Percentiles rank a stretch among this genome's conserved stretches.
Conservation (phyloP, 352 stramenopile genomes). For the Phytopythium chamaehyphon region DNA sequence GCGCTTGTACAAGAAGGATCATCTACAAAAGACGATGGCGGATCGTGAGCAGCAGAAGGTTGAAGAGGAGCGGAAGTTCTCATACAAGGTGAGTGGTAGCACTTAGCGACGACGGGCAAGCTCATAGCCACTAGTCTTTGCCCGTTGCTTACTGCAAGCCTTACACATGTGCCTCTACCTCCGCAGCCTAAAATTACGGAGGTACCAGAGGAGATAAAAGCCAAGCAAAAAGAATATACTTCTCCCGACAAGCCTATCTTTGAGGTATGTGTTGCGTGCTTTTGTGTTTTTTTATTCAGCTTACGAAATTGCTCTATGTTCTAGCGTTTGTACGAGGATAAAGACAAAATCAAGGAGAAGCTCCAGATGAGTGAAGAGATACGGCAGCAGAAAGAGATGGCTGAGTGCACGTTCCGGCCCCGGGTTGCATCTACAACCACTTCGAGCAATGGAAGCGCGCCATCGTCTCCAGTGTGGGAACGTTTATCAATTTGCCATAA, state of each 20-base stretch:
- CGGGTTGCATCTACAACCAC: constrained; percentile 42
- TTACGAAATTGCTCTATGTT: constrained; percentile 3
- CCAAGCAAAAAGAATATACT: constrained; percentile 49
- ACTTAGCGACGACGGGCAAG: not conserved
- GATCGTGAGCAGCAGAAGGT: constrained; percentile 72
- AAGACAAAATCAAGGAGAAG: constrained; percentile 76
- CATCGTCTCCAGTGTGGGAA: constrained; percentile 63
- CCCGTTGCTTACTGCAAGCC: constrained; percentile 1
- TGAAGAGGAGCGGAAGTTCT: constrained; percentile 62
- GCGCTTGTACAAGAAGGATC: constrained; percentile 73
- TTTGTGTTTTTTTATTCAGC: not conserved
- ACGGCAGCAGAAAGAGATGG: constrained; percentile 69
- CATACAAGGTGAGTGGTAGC: constrained; percentile 63
- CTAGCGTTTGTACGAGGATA: constrained; percentile 79
- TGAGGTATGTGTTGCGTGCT: constrained; percentile 38
- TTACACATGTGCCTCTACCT: constrained; percentile 10
- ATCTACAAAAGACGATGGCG: constrained; percentile 56
- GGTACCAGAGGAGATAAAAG: constrained; percentile 48
- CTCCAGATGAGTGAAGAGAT: constrained; percentile 66
- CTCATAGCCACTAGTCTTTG: not conserved
- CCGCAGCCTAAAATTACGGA: constrained; percentile 54
- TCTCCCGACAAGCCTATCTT: constrained; percentile 70
- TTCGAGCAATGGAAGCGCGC: constrained; percentile 22
- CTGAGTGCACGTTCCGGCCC: constrained; percentile 75
- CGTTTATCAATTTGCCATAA: constrained; percentile 75